Base-by-base conservation (phyloP, 495 filamentous ascomycete species). In the Penicillium robsamsonii region DNA sequence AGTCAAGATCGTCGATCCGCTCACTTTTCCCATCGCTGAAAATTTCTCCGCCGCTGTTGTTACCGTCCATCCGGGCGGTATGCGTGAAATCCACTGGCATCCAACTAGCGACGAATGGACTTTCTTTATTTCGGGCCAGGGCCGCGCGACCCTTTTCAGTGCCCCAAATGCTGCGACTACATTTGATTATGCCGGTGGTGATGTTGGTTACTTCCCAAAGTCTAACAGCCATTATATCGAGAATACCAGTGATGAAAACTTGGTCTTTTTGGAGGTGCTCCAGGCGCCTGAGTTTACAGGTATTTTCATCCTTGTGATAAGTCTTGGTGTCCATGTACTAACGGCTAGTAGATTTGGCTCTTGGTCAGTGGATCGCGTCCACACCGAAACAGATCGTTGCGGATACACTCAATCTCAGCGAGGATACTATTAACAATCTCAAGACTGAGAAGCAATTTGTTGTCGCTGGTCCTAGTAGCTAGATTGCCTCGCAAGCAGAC, bases 31-130 rank as follows among this genome's bases (percentile, higher is more conserved):
- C 4, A 71, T 87, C 10, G 78, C 81, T 3, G 56, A 51, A 27
- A 81, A 77, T 59, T 85, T 89, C 70, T 81, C 82, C 1, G 81
- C 82, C 0, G 86, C 86, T 0, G 63, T 87, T 0, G 84, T 89
- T 0, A 85, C 81, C 1, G 79, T 92, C 17, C 74, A 84, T 40
- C 87, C 88, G 0, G 87, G 87, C 40, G 86, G 83, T 1, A 81
- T 92, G 80, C 81, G 89, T 3, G 89, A 92, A 65, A 81, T 92
- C 41, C 88, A 92, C 70, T 92, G 89, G 88, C 88, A 91, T 59
- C 84, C 86, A 0, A 80, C 77, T 9, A 83, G 81, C 22, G 88
- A 91, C 67, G 88, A 91, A 61, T 92, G 87, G 87, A 81, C 79
- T 2, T 92, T 87, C 71, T 91, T 91, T 73, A 80, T 91, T 45